Percentiles rank a stretch among this genome's conserved stretches.
Evolutionary conservation across 23 red algal species (phyloP).

Genomic region (Gracilaria gracilis): DNA sequence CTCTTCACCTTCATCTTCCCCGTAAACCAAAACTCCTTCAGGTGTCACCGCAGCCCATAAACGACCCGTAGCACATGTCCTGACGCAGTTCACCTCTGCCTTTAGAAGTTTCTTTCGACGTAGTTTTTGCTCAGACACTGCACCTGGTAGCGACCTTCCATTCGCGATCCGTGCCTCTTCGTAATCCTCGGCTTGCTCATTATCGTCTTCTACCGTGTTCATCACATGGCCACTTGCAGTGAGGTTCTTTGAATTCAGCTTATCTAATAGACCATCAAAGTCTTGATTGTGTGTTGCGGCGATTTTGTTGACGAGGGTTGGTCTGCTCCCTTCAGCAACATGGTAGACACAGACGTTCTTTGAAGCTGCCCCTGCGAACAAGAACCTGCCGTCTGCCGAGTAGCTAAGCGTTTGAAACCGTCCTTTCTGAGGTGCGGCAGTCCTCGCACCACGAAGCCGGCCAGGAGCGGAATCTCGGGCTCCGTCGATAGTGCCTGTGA

Average conservation of each 20-base stretch:
- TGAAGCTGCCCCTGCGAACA: conserved; percentile 86
- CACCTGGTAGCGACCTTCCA: conserved; percentile 57
- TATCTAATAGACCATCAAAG: conserved; percentile 81
- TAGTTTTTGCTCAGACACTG: conserved; percentile 51
- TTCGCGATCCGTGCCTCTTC: conserved; percentile 44
- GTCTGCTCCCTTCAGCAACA: conserved; percentile 56
- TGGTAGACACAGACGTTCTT: conserved; percentile 81
- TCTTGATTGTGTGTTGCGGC: conserved; percentile 75
- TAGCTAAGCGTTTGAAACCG: conserved; percentile 75
- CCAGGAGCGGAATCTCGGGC: conserved; percentile 84
- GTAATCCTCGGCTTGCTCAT: conserved; percentile 64
- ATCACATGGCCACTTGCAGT: conserved; percentile 68
- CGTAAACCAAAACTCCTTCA: conserved; percentile 91
- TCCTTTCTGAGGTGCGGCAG: conserved; percentile 55
- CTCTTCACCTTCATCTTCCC: conserved; percentile 43
- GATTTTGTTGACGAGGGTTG: conserved; percentile 60
- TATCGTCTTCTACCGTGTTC: conserved; percentile 65
- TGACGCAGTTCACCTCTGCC: conserved; percentile 76
- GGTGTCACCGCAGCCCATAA: conserved; percentile 89
- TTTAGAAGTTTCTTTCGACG: conserved; percentile 63
- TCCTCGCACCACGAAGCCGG: conserved; percentile 65
- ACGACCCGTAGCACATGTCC: conserved; percentile 63
- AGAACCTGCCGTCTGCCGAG: conserved; percentile 91
- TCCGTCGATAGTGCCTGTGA: conserved; percentile 86
- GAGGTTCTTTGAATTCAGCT: conserved; percentile 80